A percentile compares a stretch with the other conserved stretches of the same genome.
Conservation (phyloP, 768 basidiomycete species). For the Chlorophyllum brunneum region DNA sequence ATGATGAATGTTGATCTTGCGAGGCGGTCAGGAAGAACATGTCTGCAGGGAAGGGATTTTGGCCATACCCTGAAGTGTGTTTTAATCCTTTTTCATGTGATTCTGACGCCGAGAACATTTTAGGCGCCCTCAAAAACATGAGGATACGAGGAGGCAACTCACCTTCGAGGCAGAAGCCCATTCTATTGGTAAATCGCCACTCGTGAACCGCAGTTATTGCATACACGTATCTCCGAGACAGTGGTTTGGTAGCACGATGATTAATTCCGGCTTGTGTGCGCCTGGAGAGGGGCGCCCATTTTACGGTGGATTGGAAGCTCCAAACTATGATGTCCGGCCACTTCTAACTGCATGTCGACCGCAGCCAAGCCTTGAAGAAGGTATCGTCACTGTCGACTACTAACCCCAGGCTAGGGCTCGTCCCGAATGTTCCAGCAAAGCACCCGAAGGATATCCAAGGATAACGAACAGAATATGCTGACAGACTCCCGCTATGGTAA, state of each 20-base stretch:
- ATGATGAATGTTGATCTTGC: slow-evolving; percentile 14
- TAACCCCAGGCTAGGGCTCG: neutral
- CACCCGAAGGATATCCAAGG: neutral
- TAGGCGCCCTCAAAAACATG: too few relatives aligned
- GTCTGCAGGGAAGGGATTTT: neutral
- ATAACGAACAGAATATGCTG: slow-evolving; percentile 3
- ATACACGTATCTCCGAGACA: neutral
- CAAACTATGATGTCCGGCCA: neutral
- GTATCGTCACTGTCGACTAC: neutral
- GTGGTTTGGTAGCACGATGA: slow-evolving; percentile 3
- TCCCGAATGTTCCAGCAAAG: neutral
- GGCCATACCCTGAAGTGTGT: neutral
- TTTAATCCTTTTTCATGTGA: neutral
- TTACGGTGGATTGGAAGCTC: slow-evolving; percentile 8
- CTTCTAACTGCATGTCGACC: slow-evolving; percentile 4
- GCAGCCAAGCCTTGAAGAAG: neutral
- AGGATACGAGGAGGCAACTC: neutral
- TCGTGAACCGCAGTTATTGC: neutral
- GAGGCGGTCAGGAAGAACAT: neutral
- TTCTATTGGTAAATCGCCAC: neutral
- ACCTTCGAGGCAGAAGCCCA: slow-evolving; percentile 1
- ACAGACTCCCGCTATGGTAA: neutral
- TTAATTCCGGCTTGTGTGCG: slow-evolving; percentile 13
- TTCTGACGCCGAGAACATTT: neutral
- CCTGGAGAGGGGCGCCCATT: slow-evolving; percentile 11